phyloP scores from a whole-genome alignment of 768 basidiomycete species.

The Scleroderma bovista region DNA sequence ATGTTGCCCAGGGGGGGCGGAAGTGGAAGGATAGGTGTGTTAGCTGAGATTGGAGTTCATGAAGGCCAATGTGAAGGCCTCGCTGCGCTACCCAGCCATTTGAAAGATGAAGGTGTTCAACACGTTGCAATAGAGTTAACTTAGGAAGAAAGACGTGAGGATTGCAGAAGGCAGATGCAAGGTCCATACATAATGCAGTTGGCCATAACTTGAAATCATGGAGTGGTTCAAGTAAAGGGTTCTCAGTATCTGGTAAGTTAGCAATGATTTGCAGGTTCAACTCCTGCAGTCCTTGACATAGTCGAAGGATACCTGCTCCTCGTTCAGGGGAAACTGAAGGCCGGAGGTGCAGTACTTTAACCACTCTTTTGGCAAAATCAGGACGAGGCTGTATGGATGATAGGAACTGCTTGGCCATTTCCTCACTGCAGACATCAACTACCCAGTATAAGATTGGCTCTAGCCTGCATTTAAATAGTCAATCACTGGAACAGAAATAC shows the following conservation, averaged over 20 bases:
- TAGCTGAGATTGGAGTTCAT: background rate
- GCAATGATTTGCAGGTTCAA: background rate
- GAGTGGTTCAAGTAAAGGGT: background rate
- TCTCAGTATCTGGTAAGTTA: background rate
- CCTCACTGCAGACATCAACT: background rate
- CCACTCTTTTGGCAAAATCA: background rate
- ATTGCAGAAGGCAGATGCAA: background rate
- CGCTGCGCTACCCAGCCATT: background rate
- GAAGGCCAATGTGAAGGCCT: background rate
- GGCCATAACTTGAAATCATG: background rate
- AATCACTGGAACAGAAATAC: background rate
- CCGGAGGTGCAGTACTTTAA: background rate
- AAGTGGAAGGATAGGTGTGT: background rate
- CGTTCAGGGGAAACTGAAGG: background rate
- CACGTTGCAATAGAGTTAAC: background rate
- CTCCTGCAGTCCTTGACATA: background rate
- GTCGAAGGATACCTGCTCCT: background rate
- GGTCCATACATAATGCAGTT: background rate
- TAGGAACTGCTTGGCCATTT: background rate
- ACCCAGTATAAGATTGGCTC: background rate
- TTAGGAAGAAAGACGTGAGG: background rate
- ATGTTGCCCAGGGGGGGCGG: background rate
- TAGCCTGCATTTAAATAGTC: background rate
- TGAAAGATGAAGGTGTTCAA: background rate
- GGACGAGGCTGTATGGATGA: background rate